Percentiles rank a stretch among this genome's conserved stretches.
Evolutionary conservation across 495 filamentous ascomycete genomes (phyloP).

Genomic region (Trichoderma asperelloides): DNA sequence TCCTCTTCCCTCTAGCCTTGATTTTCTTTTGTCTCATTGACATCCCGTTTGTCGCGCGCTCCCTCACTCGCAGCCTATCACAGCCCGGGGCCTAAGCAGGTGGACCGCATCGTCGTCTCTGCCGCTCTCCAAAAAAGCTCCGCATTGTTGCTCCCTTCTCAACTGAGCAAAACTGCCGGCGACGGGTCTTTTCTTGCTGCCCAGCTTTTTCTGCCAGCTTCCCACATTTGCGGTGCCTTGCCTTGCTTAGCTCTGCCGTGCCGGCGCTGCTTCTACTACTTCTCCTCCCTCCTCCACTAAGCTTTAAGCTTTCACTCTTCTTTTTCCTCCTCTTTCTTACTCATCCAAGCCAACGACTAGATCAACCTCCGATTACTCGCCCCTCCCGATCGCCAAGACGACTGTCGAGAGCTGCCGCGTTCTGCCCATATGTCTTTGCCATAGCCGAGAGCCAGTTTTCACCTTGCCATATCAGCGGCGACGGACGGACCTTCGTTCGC

Average conservation of each 20-base stretch:
- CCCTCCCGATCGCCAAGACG: neutral
- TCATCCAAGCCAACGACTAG: neutral
- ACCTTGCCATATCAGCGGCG: constrained; percentile 1
- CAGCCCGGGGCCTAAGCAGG: neutral
- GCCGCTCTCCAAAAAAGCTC: neutral
- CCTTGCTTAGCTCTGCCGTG: too few species aligned
- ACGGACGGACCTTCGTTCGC: constrained; percentile 1
- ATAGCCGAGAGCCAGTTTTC: neutral
- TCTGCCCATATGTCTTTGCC: constrained; percentile 1
- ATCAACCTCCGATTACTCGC: neutral
- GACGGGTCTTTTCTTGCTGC: neutral
- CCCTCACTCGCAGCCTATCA: neutral
- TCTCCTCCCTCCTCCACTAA: neutral
- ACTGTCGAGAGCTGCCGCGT: neutral
- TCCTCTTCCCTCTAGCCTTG: neutral
- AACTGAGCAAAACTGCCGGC: neutral
- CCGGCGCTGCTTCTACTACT: neutral
- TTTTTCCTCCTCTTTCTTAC: neutral
- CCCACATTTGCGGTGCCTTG: neutral
- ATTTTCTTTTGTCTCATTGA: neutral
- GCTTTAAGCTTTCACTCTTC: neutral
- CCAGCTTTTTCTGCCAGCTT: neutral
- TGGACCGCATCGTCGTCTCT: neutral
- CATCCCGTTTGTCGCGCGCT: neutral
- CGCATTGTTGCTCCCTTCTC: neutral